Percentiles rank a stretch among this genome's conserved stretches.
Conservation (phyloP, 305 asterid genomes). For the Fraxinus latifolia region DNA sequence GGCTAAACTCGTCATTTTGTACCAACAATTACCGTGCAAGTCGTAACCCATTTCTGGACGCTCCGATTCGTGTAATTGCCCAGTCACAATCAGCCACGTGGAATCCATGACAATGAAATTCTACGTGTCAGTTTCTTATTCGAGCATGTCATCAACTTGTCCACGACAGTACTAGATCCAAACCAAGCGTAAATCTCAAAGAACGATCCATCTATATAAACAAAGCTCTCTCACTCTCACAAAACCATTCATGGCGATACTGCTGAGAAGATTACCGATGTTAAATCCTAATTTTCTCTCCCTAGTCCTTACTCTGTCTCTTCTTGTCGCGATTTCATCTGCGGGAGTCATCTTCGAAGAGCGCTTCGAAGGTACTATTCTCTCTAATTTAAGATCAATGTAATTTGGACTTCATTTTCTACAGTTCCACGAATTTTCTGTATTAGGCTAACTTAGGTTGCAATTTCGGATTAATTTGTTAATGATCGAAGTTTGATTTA, state of each 20-base stretch:
- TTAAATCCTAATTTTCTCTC: constrained; percentile 43
- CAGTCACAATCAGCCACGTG: constrained; percentile 59
- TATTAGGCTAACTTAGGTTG: constrained; percentile 2
- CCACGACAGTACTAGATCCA: constrained; percentile 22
- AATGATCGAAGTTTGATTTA: neutral
- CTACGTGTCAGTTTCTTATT: constrained; percentile 21
- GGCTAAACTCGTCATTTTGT: constrained; percentile 14
- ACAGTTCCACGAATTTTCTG: neutral
- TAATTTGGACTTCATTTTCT: neutral
- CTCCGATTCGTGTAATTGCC: constrained; percentile 10
- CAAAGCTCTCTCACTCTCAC: neutral
- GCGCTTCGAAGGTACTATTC: constrained; percentile 66
- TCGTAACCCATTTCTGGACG: constrained; percentile 13
- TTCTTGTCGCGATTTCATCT: constrained; percentile 47
- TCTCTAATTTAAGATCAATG: neutral
- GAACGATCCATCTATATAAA: constrained; percentile 33
- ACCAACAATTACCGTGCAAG: constrained; percentile 11
- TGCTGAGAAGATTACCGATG: constrained; percentile 35
- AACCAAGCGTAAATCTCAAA: neutral
- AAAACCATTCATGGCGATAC: constrained; percentile 52
- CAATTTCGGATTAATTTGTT: constrained; percentile 29
- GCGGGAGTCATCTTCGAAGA: constrained; percentile 87
- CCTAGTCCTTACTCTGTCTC: constrained; percentile 43
- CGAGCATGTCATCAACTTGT: neutral
- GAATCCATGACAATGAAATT: constrained; percentile 34